Evolutionary conservation across 1,139 yeast genomes (phyloP), one percentile per base, ranked within the genome.

Genomic region (Suhomyces guaymorum): DNA sequence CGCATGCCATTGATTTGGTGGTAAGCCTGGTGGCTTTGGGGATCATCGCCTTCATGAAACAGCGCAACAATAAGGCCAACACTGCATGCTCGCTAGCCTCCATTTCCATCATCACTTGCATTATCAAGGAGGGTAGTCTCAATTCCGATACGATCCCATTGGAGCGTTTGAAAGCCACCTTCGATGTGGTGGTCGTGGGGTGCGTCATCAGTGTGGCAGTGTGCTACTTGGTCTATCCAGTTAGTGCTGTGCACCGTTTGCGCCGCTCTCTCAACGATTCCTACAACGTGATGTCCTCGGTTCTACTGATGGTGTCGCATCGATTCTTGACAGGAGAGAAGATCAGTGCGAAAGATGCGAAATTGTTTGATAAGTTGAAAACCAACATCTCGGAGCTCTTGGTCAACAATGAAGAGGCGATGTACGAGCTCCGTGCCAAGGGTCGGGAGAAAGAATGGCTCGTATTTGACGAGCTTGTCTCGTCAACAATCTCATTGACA

Each of bases 71-170:
- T 44, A 78, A 75, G 49, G 84, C 78, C 21, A 84, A 83, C 47
- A 85, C 92, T 11, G 92, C 95, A 0, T 82, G 94, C 49, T 79
- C 89, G 0, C 63, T 86, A 35, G 88, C 94, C 0, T 79, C 86
- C 12, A 83, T 86, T 35, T 75, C 85, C 7, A 63, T 85, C 28
- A 80, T 85, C 9, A 74, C 89, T 0, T 80, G 87, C 43, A 70
- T 86, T 27, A 77, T 85, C n/a, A 81, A 82, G 49, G 95, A 86
- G 51, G 92, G 90, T 9, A 75, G 84, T 29, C 61, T 75, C 29
- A 83, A 83, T 49, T 70, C 79, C 0, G 80, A 82, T 8, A 56
- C 56, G 11, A 67, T 85, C n/a, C 85, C 90, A 0, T 54, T 80
- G 39, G 63, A 62, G 18, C 70, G 83, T 46, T 63, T 86, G 21